A percentile compares a stretch with the other conserved stretches of the same genome.
These are phyloP conservation scores for Neckera pumila DNA, from an alignment of 225 moss, liverwort and hornwort species.

Conservation along the genomic window DNA sequence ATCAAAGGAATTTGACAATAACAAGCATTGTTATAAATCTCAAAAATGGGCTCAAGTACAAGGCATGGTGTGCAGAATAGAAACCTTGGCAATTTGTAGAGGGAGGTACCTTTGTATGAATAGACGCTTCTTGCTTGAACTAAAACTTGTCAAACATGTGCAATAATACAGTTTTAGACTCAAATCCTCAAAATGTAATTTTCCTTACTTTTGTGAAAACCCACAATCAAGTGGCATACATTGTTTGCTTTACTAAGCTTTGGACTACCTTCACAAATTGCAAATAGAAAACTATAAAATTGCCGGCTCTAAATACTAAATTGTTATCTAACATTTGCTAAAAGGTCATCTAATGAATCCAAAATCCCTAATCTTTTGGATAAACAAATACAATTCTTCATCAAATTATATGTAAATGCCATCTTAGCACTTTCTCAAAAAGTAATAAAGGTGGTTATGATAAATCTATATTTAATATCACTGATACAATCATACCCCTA, in stretches of 20 bases:
- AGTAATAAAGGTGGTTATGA: no score
- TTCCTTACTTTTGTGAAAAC: not conserved
- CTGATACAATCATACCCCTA: accelerated
- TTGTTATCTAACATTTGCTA: not conserved
- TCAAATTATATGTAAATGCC: not conserved
- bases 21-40: no score
- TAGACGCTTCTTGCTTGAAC: no score
- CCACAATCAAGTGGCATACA: not conserved
- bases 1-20: no score
- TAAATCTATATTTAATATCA: not conserved
- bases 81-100: no score
- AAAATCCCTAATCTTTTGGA: no score
- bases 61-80: no score
- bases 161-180: not conserved
- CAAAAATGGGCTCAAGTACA: no score
- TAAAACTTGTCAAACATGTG: no score
- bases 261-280: not conserved
- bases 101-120: not conserved
- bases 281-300: not conserved
- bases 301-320: accelerated
- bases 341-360: not conserved
- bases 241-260: not conserved
- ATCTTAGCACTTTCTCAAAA: not conserved
- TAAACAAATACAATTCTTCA: not conserved
- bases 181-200: not conserved